A percentile compares a stretch with the other conserved stretches of the same genome.
phyloP scores from a whole-genome alignment of 495 filamentous ascomycete species.

The Aspergillus mulundensis region DNA sequence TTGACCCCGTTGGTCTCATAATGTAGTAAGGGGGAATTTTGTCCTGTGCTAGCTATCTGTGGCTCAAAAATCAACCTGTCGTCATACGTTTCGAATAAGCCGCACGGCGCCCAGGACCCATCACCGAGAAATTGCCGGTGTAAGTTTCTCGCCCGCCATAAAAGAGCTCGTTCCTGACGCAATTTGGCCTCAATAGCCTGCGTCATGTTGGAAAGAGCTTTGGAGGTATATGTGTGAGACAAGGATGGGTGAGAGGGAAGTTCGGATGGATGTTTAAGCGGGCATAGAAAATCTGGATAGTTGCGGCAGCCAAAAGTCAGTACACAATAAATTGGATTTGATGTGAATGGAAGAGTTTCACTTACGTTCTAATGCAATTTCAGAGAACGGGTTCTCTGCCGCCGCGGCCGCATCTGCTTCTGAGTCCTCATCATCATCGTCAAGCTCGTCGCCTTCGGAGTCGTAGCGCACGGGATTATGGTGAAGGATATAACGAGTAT shows the following conservation, averaged over 20 bases:
- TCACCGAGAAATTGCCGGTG: constrained; percentile 77
- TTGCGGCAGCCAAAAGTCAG: constrained; percentile 7
- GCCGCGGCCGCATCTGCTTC: constrained; percentile 65
- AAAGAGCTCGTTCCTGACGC: constrained; percentile 67
- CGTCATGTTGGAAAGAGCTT: constrained; percentile 74
- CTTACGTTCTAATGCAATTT: constrained; percentile 78
- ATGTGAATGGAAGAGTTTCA: constrained; percentile 16
- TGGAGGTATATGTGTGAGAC: constrained; percentile 75
- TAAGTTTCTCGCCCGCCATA: constrained; percentile 75
- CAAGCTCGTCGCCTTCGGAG: constrained; percentile 80
- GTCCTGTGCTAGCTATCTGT: constrained; percentile 15
- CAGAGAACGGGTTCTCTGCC: constrained; percentile 79
- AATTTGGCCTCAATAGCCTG: constrained; percentile 64
- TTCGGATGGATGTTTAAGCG: constrained; percentile 80
- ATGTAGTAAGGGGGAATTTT: constrained; percentile 18
- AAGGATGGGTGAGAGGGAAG: constrained; percentile 79
- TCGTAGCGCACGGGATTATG: constrained; percentile 72
- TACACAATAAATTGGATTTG: not conserved
- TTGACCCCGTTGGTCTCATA: constrained; percentile 16
- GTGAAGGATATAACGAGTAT: constrained; percentile 76
- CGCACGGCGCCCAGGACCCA: constrained; percentile 72
- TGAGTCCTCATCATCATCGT: constrained; percentile 70
- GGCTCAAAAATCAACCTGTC: constrained; percentile 42
- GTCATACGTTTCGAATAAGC: constrained; percentile 38
- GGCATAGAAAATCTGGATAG: constrained; percentile 71